These are phyloP conservation scores for Komagataea norvegica DNA, from an alignment of 1,139 yeast species.

Conservation along the genomic window DNA sequence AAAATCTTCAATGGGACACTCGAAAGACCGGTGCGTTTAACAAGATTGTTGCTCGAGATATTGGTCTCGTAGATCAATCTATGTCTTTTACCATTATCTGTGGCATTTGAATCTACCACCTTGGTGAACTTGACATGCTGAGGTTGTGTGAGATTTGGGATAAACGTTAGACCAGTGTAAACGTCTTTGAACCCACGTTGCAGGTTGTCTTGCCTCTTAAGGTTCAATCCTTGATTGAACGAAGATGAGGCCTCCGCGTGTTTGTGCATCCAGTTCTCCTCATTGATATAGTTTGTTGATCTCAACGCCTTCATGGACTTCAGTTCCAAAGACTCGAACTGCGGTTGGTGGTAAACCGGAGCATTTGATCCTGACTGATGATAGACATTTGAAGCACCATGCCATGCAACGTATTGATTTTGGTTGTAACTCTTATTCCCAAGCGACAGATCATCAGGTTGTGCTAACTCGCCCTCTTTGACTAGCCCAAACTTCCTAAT, in stretches of 20 bases:
- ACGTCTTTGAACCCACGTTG: constrained; percentile 68
- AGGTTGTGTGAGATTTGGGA: constrained; percentile 77
- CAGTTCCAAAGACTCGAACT: constrained; percentile 21
- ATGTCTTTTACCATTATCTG: constrained; percentile 25
- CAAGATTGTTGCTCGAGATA: constrained; percentile 42
- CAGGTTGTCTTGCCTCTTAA: constrained; percentile 49
- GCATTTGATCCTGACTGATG: constrained; percentile 33
- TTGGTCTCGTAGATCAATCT: constrained; percentile 47
- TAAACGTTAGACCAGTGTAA: constrained; percentile 74
- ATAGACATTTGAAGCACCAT: constrained; percentile 41
- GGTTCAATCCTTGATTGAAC: constrained; percentile 53
- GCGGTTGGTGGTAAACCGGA: constrained; percentile 36
- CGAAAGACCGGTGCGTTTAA: constrained; percentile 57
- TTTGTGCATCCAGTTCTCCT: constrained; percentile 82
- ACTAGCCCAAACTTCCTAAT: constrained; percentile 67
- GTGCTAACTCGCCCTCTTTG: constrained; percentile 72
- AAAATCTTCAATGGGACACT: constrained; percentile 55
- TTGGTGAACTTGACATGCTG: constrained; percentile 36
- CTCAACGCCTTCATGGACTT: constrained; percentile 26
- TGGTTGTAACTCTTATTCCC: constrained; percentile 42
- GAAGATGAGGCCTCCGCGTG: constrained; percentile 74
- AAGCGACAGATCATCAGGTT: constrained; percentile 58
- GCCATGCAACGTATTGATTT: constrained; percentile 50
- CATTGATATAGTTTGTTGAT: constrained; percentile 41
- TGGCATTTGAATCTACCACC: constrained; percentile 22